Evolutionary conservation across 2,329 filamentous ascomycete genomes (phyloP), one percentile per base, ranked within the genome.

Genomic region (Pseudogymnoascus sp.): DNA sequence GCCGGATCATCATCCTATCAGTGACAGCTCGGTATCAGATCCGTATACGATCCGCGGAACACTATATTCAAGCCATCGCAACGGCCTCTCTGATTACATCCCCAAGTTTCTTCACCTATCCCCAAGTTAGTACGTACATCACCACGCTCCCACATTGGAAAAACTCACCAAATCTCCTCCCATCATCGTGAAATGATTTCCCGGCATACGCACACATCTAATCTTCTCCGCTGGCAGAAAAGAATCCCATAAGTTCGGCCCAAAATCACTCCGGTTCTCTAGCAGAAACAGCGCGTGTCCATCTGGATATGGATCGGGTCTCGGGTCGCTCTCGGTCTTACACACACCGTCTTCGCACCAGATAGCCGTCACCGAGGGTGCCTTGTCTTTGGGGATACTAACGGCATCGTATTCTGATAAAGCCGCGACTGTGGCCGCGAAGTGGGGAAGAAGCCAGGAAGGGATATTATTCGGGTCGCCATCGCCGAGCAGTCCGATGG

Each of bases 121-220:
- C 35, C 38, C 7, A 62, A 37, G n/a, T 46, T 60, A 60, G 31
- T 37, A 37, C 8, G 41, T 22, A 24, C 28, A 33, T 26, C 16
- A 59, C 61, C 33, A 60, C 11, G n/a, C 8, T 53, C 41, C 28
- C 16, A 56, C 6, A 35, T 26, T 38, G 40, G n/a, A 16, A 41
- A 14, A 19, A 73, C 77, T 77, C 75, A 80, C 79, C 66, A 76
- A 72, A 61, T 77, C 75, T 65, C 84, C 85, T 73, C 88, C 85
- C 86, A 91, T 90, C 87, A 90, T 90, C 19, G 82, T 85, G 76
- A 91, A 90, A 75, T 90, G 88, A 70, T 90, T 89, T 2, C 87
- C 88, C 14, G 83, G 84, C 84, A 89, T 88, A 70, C 88, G 84
- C 62, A 81, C 81, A 67, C 82, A 87, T 59, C 79, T 78, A 76